Base-by-base conservation (phyloP, 768 basidiomycete genomes). In the Daedaleopsis sinensis region DNA sequence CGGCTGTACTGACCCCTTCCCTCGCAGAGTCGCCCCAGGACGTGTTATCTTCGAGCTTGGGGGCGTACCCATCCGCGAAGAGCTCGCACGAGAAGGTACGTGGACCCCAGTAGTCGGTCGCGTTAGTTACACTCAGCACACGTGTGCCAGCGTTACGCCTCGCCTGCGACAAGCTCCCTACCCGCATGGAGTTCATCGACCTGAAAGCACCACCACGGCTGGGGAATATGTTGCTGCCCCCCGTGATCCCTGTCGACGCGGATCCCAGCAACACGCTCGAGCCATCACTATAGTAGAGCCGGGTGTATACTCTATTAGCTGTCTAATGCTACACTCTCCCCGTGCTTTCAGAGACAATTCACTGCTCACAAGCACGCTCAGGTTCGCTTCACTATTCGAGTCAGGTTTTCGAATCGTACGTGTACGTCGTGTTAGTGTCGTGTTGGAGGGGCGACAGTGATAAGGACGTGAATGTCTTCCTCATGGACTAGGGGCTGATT, bases 31-130 rank as follows among this genome's bases (percentile, higher is more conserved):
- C 0, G 88, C 91, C 7, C 89, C 84, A 8, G 95, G 95, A 1
- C 87, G 93, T 32, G 94, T 98, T 15, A 84, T 99, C 23, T 92
- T 98, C 63, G 96, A 98, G 73, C 89, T 98, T 68, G 95, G 94
- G 1, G 96, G 96, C 0, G 80, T 81, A 1, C 91, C 91, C 7
- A 88, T 99, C 57, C 89, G 94, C 62, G 92, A 94, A 69, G 95
- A 97, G 72, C 81, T 97, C 55, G 96, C 96, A 18, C 84, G 91
- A 70, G 93, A 98, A 70, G 92, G 96, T 96, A 66, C 57, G 82
- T 8, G 24, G 50, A 16, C 62, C 48, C 44, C 44, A 21, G 9
- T n/a, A 47, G 23, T 23, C 52, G 51, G 5, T 39, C 27, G n/a
- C n/a, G 18, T 62, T 57, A 50, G 13, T 43, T 11, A 1, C 4